Percentiles rank a stretch among this genome's conserved stretches.
These are phyloP conservation scores for Claviceps monticola DNA, from an alignment of 2,329 filamentous ascomycete genomes.

Conservation along the genomic window DNA sequence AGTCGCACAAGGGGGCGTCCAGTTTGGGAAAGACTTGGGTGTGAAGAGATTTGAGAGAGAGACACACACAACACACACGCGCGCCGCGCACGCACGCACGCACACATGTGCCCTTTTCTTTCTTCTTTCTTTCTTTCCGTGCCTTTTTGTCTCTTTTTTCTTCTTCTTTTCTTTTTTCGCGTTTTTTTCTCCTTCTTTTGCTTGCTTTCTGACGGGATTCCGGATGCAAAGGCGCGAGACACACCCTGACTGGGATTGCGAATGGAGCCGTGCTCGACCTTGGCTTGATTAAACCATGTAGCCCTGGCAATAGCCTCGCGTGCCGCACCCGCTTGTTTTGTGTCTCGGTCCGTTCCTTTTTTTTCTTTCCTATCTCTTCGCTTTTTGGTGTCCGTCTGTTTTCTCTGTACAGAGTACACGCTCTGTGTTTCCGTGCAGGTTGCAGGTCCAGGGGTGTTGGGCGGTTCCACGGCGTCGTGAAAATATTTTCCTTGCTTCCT, in stretches of 20 bases:
- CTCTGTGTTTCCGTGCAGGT: not conserved
- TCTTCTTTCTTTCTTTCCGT: not conserved
- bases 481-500: not conserved
- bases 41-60: not conserved
- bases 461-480: not conserved
- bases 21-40: constrained; percentile 1
- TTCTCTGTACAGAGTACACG: not conserved
- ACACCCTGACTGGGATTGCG: constrained; percentile 6
- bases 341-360: not conserved
- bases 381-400: not conserved
- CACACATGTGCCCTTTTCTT: not conserved
- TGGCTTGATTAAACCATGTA: constrained; percentile 1
- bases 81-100: not conserved
- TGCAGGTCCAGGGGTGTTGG: not conserved
- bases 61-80: not conserved
- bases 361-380: not conserved
- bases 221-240: constrained; percentile 8
- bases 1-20: constrained; percentile 6
- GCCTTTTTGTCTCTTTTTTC: not conserved
- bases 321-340: constrained; percentile 2
- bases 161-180: not conserved
- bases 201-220: constrained; percentile 2
- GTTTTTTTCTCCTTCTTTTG: not conserved
- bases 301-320: constrained; percentile 3
- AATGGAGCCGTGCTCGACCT: constrained; percentile 3